Conservation (phyloP, 2,329 filamentous ascomycete genomes). For the Monosporascus sp. region DNA sequence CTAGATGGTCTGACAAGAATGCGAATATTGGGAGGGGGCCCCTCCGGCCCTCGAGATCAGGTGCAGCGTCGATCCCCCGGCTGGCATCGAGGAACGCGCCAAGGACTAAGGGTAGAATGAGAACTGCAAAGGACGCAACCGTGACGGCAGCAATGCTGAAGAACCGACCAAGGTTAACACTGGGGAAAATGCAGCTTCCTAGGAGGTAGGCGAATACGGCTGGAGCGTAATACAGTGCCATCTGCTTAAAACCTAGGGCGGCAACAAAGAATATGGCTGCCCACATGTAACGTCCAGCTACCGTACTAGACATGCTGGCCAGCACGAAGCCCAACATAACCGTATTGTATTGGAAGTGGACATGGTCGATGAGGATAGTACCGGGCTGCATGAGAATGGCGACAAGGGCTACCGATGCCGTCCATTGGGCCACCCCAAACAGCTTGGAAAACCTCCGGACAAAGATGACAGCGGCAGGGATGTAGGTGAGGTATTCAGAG, state of each 20-base stretch:
- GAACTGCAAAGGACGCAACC: constrained; percentile 62
- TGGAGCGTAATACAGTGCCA: constrained; percentile 96
- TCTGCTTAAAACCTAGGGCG: constrained; percentile 96
- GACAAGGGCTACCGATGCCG: constrained; percentile 75
- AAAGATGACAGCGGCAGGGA: constrained; percentile 82
- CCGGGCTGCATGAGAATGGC: constrained; percentile 90
- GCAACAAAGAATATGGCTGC: constrained; percentile 89
- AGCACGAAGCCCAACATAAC: constrained; percentile 93
- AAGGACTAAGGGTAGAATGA: constrained; percentile 70
- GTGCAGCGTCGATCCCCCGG: constrained; percentile 53
- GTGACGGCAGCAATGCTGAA: constrained; percentile 72
- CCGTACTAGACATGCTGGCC: constrained; percentile 80
- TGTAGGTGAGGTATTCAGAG: constrained; percentile 85
- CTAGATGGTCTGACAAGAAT: constrained; percentile 52
- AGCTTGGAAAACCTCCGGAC: constrained; percentile 74
- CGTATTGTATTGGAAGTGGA: constrained; percentile 89
- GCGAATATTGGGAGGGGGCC: constrained; percentile 58
- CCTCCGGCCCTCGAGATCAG: constrained; percentile 53
- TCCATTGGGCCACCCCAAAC: constrained; percentile 74
- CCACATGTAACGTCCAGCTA: constrained; percentile 82
- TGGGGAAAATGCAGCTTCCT: constrained; percentile 76
- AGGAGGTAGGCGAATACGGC: constrained; percentile 88
- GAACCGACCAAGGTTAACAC: constrained; percentile 62
- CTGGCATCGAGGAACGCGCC: constrained; percentile 66
- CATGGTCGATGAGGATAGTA: constrained; percentile 84